A percentile compares a stretch with the other conserved stretches of the same genome.
These are phyloP conservation scores for Neonectria hederae DNA, from an alignment of 2,329 filamentous ascomycete species.

Conservation along the genomic window DNA sequence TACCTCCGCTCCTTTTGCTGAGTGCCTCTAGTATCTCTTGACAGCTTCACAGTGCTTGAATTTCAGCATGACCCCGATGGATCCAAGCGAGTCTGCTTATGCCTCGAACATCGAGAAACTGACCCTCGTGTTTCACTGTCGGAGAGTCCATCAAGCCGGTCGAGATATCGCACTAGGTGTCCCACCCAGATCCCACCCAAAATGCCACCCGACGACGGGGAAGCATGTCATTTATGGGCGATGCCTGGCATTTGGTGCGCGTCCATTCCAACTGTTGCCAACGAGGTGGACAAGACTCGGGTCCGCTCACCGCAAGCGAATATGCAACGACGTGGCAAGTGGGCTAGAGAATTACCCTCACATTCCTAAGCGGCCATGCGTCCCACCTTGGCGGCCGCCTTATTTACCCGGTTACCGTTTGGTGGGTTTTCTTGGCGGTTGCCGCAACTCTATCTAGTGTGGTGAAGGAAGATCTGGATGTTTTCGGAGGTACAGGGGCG, in stretches of 20 bases:
- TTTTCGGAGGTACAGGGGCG: neutral
- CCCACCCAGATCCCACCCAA: no score
- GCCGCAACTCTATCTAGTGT: neutral
- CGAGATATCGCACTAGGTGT: neutral
- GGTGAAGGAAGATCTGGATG: neutral
- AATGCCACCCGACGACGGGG: neutral
- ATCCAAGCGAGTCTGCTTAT: neutral
- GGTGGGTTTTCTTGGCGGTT: neutral
- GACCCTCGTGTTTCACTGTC: neutral
- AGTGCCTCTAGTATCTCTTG: neutral
- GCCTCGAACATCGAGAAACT: neutral
- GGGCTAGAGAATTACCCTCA: neutral
- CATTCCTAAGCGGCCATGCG: neutral
- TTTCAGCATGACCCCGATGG: neutral
- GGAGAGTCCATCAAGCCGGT: neutral
- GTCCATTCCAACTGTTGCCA: neutral
- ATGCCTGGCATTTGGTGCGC: neutral
- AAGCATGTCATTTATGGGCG: neutral
- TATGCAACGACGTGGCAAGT: neutral
- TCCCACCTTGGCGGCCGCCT: neutral
- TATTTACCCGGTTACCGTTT: conserved; percentile 1
- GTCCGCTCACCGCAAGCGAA: neutral
- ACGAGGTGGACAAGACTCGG: neutral
- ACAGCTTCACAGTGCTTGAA: neutral
- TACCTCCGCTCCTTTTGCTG: neutral